Percentiles rank a stretch among this genome's conserved stretches.
Conservation (phyloP, 2,329 filamentous ascomycete genomes). For the Penicillium rolfsii region DNA sequence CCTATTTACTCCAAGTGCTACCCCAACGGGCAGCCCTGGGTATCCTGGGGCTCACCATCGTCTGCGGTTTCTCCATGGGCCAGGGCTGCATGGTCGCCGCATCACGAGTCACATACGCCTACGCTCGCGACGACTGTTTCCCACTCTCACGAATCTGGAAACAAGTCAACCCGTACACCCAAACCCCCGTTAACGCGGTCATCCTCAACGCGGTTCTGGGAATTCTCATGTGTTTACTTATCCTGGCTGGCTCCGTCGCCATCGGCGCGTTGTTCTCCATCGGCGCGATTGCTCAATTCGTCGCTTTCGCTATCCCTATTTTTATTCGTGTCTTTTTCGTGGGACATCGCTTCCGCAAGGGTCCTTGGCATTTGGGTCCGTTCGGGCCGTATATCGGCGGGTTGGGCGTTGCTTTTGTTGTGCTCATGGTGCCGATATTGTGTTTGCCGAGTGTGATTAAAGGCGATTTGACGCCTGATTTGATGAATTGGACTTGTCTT, state of each 20-base stretch:
- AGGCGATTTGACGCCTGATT: constrained; percentile 52
- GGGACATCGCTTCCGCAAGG: constrained; percentile 64
- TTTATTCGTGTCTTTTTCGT: constrained; percentile 55
- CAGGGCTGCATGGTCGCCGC: constrained; percentile 72
- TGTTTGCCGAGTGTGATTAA: constrained; percentile 65
- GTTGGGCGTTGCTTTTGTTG: constrained; percentile 62
- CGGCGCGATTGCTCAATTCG: constrained; percentile 69
- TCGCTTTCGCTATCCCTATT: constrained; percentile 53
- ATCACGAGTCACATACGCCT: constrained; percentile 71
- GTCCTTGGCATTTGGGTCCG: constrained; percentile 69
- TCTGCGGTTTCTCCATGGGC: constrained; percentile 72
- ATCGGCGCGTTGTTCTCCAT: constrained; percentile 72
- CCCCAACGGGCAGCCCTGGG: constrained; percentile 63
- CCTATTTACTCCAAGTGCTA: constrained; percentile 69
- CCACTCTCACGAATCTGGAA: constrained; percentile 63
- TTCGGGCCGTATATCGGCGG: constrained; percentile 62
- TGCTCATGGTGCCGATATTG: constrained; percentile 69
- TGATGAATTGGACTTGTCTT: constrained; percentile 71
- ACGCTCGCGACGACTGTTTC: constrained; percentile 72
- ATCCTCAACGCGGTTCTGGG: constrained; percentile 67
- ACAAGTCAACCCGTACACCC: constrained; percentile 61
- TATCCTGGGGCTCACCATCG: constrained; percentile 67
- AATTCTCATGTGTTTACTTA: constrained; percentile 63
- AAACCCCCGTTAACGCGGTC: constrained; percentile 71
- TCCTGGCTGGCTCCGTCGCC: constrained; percentile 65